phyloP scores from a whole-genome alignment of 129 eudicot genomes.

The Ambrosia artemisiifolia region DNA sequence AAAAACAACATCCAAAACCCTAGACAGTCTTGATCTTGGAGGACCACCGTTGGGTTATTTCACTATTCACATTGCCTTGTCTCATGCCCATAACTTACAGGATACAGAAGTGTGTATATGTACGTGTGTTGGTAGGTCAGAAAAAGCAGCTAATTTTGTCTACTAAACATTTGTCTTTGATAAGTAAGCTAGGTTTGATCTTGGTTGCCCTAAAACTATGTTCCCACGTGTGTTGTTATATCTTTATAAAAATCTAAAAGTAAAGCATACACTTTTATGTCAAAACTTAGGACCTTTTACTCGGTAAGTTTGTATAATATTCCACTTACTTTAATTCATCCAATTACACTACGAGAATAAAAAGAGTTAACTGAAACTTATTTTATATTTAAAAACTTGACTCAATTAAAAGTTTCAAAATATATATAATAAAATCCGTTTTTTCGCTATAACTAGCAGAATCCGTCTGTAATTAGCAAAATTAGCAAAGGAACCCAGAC shows the following conservation, averaged over 20 bases:
- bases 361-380: too few relatives aligned
- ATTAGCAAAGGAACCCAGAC: too few relatives aligned
- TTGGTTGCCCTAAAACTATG: conserved; percentile 20
- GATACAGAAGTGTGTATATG: neutral
- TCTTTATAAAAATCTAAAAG: neutral
- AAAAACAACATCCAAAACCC: conserved; percentile 3
- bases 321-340: too few relatives aligned
- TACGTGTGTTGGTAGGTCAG: conserved; percentile 19
- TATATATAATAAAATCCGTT: too few relatives aligned
- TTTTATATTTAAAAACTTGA: too few relatives aligned
- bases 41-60: conserved; percentile 23
- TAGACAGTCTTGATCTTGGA: neutral
- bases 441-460: too few relatives aligned
- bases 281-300: too few relatives aligned
- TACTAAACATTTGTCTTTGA: neutral
- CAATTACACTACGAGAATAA: too few relatives aligned
- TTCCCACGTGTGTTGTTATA: neutral
- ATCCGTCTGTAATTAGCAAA: too few relatives aligned
- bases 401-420: too few relatives aligned
- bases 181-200: neutral
- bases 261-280: too few relatives aligned
- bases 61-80: conserved; percentile 27
- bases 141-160: conserved; percentile 29
- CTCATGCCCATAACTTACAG: conserved; percentile 2
- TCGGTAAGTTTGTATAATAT: too few relatives aligned